Percentiles rank a stretch among this genome's conserved stretches.
Conservation (phyloP, 768 basidiomycete species). For the Krasilnikovozyma curviuscula region DNA sequence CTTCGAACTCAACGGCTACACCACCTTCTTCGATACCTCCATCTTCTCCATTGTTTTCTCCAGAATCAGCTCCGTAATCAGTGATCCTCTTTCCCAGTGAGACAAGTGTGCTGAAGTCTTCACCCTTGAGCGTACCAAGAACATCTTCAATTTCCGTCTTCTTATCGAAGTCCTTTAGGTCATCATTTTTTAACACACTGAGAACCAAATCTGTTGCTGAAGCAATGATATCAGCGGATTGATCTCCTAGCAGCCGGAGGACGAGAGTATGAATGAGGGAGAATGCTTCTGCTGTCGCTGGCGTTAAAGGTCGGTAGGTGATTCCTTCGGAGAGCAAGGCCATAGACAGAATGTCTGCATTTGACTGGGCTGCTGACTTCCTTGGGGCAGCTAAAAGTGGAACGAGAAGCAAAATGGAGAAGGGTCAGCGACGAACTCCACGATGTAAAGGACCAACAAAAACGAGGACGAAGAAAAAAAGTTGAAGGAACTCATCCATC, state of each 20-base stretch:
- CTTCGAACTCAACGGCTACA: slow-evolving; percentile 95
- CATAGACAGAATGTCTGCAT: slow-evolving; percentile 80
- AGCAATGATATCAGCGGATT: slow-evolving; percentile 85
- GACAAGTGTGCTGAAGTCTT: slow-evolving; percentile 64
- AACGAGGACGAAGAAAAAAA: too few species aligned
- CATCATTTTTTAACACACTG: slow-evolving; percentile 70
- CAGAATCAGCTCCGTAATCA: slow-evolving; percentile 45
- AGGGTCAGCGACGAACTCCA: neutral
- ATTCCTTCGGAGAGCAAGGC: slow-evolving; percentile 85
- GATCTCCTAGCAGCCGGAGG: slow-evolving; percentile 71
- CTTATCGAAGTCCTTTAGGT: slow-evolving; percentile 88
- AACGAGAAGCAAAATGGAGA: neutral
- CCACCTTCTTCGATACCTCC: slow-evolving; percentile 87
- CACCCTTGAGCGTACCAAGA: slow-evolving; percentile 47
- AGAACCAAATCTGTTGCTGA: slow-evolving; percentile 85
- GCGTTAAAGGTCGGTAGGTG: slow-evolving; percentile 76
- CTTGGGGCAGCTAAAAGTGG: neutral
- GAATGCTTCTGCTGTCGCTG: slow-evolving; percentile 86
- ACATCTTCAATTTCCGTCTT: slow-evolving; percentile 79
- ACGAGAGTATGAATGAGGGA: slow-evolving; percentile 71
- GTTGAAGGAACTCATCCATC: too few species aligned
- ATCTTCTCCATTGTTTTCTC: slow-evolving; percentile 48
- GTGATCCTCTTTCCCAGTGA: slow-evolving; percentile 83
- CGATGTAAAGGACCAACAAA: neutral
- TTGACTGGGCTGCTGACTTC: slow-evolving; percentile 35